phyloP scores from a whole-genome alignment of 768 basidiomycete species.

The Chlorophyllum brunneum region DNA sequence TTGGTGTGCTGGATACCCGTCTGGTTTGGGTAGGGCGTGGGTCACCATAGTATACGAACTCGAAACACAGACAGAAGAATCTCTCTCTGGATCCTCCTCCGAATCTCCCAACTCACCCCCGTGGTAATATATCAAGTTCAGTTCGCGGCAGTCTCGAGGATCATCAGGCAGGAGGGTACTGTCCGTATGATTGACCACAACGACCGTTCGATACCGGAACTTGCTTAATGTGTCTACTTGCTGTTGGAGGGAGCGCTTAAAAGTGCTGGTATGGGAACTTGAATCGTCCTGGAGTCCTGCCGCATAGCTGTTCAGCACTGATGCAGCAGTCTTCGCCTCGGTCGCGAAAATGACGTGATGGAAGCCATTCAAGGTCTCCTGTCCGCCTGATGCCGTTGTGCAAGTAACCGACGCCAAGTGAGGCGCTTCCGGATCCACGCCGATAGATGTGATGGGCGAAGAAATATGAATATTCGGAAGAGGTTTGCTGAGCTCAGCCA shows the following conservation, averaged over 20 bases:
- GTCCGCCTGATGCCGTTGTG: conserved; percentile 21
- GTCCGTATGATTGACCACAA: conserved; percentile 75
- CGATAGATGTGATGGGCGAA: conserved; percentile 44
- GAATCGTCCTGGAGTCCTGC: conserved; percentile 28
- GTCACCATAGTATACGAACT: conserved; percentile 67
- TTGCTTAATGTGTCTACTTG: conserved; percentile 29
- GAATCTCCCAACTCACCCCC: conserved; percentile 2
- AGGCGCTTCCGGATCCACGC: conserved; percentile 30
- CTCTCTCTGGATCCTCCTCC: conserved; percentile 14
- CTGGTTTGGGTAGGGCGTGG: conserved; percentile 46
- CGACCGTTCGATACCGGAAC: conserved; percentile 51
- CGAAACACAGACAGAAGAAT: conserved; percentile 32
- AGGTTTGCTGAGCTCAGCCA: conserved; percentile 41
- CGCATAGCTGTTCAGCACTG: conserved; percentile 46
- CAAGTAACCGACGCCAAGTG: conserved; percentile 36
- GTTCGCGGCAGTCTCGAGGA: conserved; percentile 50
- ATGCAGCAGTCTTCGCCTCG: conserved; percentile 61
- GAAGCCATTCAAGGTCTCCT: conserved; percentile 41
- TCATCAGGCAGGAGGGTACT: conserved; percentile 49
- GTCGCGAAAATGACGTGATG: conserved; percentile 71
- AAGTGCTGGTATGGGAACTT: background rate
- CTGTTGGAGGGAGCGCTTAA: background rate
- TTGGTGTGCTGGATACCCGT: conserved; percentile 27
- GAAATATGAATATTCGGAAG: conserved; percentile 52
- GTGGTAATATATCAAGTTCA: conserved; percentile 49